Base-by-base conservation (phyloP, 192 early-diverging fungal genomes). In the Umbelopsis vinacea region DNA sequence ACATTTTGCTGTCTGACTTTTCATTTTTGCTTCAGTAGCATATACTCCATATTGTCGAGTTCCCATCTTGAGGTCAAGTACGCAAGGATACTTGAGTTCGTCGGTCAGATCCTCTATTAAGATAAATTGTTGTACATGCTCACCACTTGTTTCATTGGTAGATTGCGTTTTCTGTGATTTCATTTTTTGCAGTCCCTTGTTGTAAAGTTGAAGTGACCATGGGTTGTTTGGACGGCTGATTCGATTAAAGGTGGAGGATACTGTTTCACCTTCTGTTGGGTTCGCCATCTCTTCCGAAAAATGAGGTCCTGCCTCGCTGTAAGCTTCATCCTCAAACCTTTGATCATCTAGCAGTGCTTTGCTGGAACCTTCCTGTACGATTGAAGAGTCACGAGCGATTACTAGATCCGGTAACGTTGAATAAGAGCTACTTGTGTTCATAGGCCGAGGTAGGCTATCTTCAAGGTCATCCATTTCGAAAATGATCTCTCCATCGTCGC, bases 61-160 rank as follows among this genome's bases (percentile, higher is more conserved):
- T 37, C 98, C 98, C 96, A 99, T 99, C 73, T 99, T 99, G 66
- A 99, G 86, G 78, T 99, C 96, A 47, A 99, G 85, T 19, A 99
- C 96, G 73, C 96, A 98, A 0, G 98, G 98, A 38, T 88, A 89
- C 77, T 89, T 84, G 79, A 98, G 81, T 10, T 92, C 91, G 21
- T 93, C 90, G 0, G 97, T 99, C 66, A 99, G 82, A 80, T 99
- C 97, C 71, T 97, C 92, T 80, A 99, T 79, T 9, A 99, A 79
- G 55, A 99, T 89, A 76, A 98, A 99, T 83, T 97, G 92, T 75
- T 76, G 77, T 54, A 70, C 67, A 8, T 68, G 67, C 0, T 68
- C 45, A 12, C 67, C 24, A 47, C 22, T 4, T 33, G 38, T 11
- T 17, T 26, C 21, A 15, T 54, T 6, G 4, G 22, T 43, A 10